Conservation (phyloP, 257 asterid genomes). For the Dorcoceras hygrometricum region DNA sequence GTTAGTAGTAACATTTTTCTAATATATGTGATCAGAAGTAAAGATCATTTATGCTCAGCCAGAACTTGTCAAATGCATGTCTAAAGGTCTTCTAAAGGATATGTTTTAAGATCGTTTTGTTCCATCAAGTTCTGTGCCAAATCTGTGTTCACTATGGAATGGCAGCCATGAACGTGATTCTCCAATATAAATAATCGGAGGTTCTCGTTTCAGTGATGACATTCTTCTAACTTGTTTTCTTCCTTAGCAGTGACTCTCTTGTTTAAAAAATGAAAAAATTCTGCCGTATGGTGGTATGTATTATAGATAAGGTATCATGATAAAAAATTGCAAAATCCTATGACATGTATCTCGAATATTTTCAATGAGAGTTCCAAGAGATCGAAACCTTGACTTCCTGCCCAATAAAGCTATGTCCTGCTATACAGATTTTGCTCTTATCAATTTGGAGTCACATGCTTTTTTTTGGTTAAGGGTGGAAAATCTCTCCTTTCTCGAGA, state of each 20-base stretch:
- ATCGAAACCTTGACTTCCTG: background rate
- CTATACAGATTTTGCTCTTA: background rate
- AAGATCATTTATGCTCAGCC: background rate
- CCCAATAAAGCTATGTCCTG: background rate
- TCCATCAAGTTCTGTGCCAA: background rate
- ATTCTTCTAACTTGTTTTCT: background rate
- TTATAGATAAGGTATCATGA: background rate
- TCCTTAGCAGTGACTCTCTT: background rate
- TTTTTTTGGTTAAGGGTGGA: background rate
- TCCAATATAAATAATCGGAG: background rate
- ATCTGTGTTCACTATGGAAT: background rate
- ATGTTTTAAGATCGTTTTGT: background rate
- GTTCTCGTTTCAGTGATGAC: background rate
- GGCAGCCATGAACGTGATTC: background rate
- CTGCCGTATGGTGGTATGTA: background rate
- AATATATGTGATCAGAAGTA: background rate
- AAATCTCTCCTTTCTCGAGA: background rate
- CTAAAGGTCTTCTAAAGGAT: background rate
- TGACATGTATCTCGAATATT: background rate
- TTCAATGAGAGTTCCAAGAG: background rate
- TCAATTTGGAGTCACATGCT: background rate
- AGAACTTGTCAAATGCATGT: slow-evolving; percentile 6
- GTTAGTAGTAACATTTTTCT: background rate
- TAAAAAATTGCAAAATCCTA: background rate
- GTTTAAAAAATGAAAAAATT: background rate